Conservation (phyloP, 2,329 filamentous ascomycete genomes). For the Botryotinia narcissicola region DNA sequence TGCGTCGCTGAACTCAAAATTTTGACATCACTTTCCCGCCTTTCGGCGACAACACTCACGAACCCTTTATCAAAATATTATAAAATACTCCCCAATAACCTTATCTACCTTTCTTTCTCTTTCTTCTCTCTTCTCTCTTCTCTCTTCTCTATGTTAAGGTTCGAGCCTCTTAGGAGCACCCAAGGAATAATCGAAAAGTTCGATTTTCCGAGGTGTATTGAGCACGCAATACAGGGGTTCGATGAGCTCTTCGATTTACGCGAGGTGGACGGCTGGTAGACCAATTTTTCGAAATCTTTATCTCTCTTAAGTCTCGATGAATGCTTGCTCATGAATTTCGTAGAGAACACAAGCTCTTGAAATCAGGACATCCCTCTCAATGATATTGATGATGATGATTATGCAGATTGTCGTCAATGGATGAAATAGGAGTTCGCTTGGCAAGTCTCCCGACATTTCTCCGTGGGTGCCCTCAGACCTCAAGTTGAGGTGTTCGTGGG, state of each 20-base stretch:
- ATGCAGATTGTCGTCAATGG: background rate
- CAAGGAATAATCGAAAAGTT: background rate
- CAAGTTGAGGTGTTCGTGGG: background rate
- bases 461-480: background rate
- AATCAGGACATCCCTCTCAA: background rate
- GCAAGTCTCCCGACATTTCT: background rate
- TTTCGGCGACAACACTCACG: background rate
- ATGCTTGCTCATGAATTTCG: background rate
- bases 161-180: background rate
- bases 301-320: background rate
- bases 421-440: slow-evolving; percentile 13
- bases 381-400: background rate
- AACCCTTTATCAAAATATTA: background rate
- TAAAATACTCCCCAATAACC: background rate
- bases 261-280: slow-evolving; percentile 5
- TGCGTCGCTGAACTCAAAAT: background rate
- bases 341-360: background rate
- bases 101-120: background rate
- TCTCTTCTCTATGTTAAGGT: background rate
- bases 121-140: background rate
- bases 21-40: background rate
- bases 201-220: background rate
- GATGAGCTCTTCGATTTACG: slow-evolving; percentile 20
- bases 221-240: slow-evolving; percentile 20
- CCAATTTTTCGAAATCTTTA: background rate